Base-by-base conservation (phyloP, 257 asterid genomes). In the Primulina tabacum region DNA sequence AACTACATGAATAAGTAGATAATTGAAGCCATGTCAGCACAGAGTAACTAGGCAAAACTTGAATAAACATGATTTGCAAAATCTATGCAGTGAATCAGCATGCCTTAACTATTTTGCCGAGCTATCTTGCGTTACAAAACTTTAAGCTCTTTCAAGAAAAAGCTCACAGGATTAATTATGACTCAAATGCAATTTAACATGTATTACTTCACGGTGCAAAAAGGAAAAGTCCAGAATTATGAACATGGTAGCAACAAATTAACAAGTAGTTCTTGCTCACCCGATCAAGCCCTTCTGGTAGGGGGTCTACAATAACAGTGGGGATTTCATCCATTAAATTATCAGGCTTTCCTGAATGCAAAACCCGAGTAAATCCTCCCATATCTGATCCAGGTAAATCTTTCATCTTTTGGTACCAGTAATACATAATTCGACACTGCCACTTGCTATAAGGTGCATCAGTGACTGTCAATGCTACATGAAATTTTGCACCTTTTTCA, bases 381-480 rank as follows among this genome's bases (percentile, higher is more conserved):
- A 93, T 93, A 70, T 86, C 99, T 10, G 99, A 90, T 80, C 95
- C 92, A 35, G 86, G 84, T 78, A 74, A 18, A 62, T 87, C 91
- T 65, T 67, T 90, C 89, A 87, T 82, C 77, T 79, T 87, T 88
- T 87, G 87, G 78, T 90, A 93, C 99, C 99, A 93, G 80, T 90
- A 93, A 67, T 89, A 93, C 99, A 90, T 90, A 76, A 93, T 72
- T 72, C 99, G 85, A 76, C 96, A 89, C 69, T 93, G 99, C 99
- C 99, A 93, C 80, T 84, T 87, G 75, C 96, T 89, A 72, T 93
- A 93, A 64, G 92, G 82, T 1, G 96, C 95, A 75, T 89, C 95
- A 0, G 97, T 90, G 11, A 97, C 97, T 2, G 99, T 93, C 72
- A 93, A 65, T 8, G 90, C 97, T 73, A 90, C 95, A 73, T 93